These are phyloP conservation scores for Cystobasidium onofrii DNA, from an alignment of 768 basidiomycete species.

Conservation along the genomic window DNA sequence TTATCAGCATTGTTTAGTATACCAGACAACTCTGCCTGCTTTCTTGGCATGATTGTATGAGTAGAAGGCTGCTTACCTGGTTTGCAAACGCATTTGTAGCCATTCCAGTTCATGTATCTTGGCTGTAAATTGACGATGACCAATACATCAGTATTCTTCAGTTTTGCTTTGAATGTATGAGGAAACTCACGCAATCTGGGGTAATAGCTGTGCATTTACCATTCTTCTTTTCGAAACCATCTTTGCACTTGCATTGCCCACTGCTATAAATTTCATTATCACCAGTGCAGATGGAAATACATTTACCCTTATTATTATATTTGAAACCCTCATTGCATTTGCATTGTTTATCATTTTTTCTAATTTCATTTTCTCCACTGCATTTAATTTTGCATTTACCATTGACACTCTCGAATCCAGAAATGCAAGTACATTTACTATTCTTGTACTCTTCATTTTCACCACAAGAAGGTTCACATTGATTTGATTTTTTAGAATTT, in stretches of 20 bases:
- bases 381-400: conserved; percentile 1
- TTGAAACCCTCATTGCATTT: neutral
- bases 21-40: too few relatives aligned
- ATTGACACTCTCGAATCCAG: neutral
- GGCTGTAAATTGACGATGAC: too few relatives aligned
- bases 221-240: neutral
- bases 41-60: neutral
- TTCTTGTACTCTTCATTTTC: neutral
- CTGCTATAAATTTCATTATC: neutral
- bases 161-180: too few relatives aligned
- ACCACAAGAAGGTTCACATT: conserved; percentile 1
- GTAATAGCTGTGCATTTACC: neutral
- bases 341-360: neutral
- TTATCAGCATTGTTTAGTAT: too few relatives aligned
- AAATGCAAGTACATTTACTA: neutral
- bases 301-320: neutral
- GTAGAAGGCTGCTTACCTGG: neutral
- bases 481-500: neutral
- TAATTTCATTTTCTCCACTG: neutral
- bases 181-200: neutral
- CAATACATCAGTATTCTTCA: too few relatives aligned
- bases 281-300: neutral
- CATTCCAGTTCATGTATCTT: neutral
- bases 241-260: neutral
- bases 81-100: neutral